Base-by-base conservation (phyloP, 345 rosid genomes). In the Hypericum androsaemum region DNA sequence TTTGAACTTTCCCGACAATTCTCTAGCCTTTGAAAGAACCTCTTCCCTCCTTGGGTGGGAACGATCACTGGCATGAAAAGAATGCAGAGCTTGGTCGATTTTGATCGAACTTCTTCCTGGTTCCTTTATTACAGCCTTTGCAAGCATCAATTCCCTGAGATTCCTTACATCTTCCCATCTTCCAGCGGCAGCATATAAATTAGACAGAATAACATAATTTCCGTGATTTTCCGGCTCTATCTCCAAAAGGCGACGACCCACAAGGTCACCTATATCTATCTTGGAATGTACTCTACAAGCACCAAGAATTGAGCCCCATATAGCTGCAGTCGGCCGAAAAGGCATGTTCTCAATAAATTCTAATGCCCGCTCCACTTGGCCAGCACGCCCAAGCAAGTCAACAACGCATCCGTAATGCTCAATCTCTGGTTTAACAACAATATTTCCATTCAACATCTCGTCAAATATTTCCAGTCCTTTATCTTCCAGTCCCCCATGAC, bases 41-140 rank as follows among this genome's bases (percentile, higher is more conserved):
- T 87, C 96, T 40, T 64, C 71, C 53, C 86, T 87, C 73, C 82
- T 80, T 6, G 89, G 98, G 70, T 82, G 98, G 7, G 78, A 71
- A 41, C 62, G 83, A 56, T 90, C 98, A 59, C 75, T 74, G 1
- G 95, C 94, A 47, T 82, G 79, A 72, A 90, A 87, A 51, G 75
- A 74, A 64, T 90, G 92, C 15, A 81, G 73, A n/a, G 61, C 80
- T 53, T 76, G 84, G 42, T 80, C 82, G 28, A 77, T 77, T 47
- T 87, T 87, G 41, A 87, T 76, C 96, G 85, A 84, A 73, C 95
- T 84, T 75, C 66, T 77, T 42, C 96, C 98, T 0, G 98, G 92
- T 46, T 90, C 96, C 68, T 90, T 87, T 41, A 45, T 73, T 39
- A 84, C 86, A 46, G 88, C 80, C 53, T 82, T 84, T 64, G 73